Evolutionary conservation across 2,329 filamentous ascomycete genomes (phyloP), one percentile per base, ranked within the genome.

Genomic region (Aspergillus arachidicola): DNA sequence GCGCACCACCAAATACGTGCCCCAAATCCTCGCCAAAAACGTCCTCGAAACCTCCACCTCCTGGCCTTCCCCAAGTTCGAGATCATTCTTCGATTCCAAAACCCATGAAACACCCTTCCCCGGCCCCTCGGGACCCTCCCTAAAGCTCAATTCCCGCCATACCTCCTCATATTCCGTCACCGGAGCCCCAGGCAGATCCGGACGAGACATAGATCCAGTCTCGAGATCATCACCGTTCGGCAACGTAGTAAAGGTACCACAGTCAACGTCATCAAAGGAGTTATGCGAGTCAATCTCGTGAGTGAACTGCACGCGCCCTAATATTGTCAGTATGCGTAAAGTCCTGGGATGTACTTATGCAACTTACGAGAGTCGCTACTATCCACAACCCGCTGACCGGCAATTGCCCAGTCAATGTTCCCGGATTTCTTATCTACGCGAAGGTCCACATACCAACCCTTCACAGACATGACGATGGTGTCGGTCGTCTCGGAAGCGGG

Each of bases 151-250:
- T 48, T 87, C 85, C 1, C 78, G 74, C 89, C 89, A 92, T 2
- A 90, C 72, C 74, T 92, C 90, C 72, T 91, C 89, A 67, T 93
- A 92, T 9, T 73, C 69, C 4, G 71, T 72, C 0, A 77, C 63
- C 3, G 73, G 74, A 11, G 69, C 67, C 2, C 74, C 75, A 0
- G 74, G 71, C 0, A 74, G 59, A 66, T 80, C 76, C 26, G 72
- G 69, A 16, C 75, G 76, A 26, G 77, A 71, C 79, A 81, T 81
- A 1, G 66, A 68, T 0, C 79, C 79, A 0, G 70, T 75, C 60
- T 81, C 79, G 0, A 81, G 71, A 36, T 76, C 74, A 53, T 80
- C 77, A 2, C 79, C 79, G 56, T 80, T 80, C 0, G 78, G 74
- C 19, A 81, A 70, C 2, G 70, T 64, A 10, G 72, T 72, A 62